Base-by-base conservation (phyloP, 805 yeast genomes). In the Priceomyces medius region DNA sequence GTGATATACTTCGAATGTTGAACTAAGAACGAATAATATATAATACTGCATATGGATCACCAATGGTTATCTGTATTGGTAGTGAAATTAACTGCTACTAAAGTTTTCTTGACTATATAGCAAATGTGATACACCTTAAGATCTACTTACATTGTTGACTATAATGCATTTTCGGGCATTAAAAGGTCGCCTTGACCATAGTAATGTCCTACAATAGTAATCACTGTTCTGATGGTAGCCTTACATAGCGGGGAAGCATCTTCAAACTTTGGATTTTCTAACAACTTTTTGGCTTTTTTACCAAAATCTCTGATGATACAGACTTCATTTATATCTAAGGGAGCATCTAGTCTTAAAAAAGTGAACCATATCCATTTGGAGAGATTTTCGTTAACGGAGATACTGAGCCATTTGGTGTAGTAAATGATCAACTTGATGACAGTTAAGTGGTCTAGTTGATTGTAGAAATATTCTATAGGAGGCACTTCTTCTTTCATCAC, bases 401-500 rank as follows among this genome's bases (percentile, higher is more conserved):
- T 47, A 53, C 65, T 66, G 19, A 69, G 58, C 74, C 74, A 68
- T 41, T 60, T 58, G 23, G 73, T 64, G 36, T 54, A 51, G 43
- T 63, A 59, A 1, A 63, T 59, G 16, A 70, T 42, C 12, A 69
- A 55, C 46, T 63, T 66, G 43, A 68, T 58, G 4, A 58, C 51
- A 3, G 65, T 61, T 7, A 63, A 48, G 31, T 66, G 65, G 23
- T 63, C 68, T 4, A 67, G 44, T 3, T 37, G 36, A 3, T 40
- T 35, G 31, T 49, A 44, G 38, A 60, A 54, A 37, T 42, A 55
- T 4, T 43, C 49, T 0, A 55, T 45, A 0, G 59, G 41, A 1
- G 71, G 71, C 3, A 72, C 67, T 0, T 53, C 52, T 31, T 45
- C 47, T 8, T 58, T 51, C 31, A 63, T 45, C 7, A 69, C 55